Conservation (phyloP, 1,284 basidiomycete genomes). For the Polyporus tsugae region DNA sequence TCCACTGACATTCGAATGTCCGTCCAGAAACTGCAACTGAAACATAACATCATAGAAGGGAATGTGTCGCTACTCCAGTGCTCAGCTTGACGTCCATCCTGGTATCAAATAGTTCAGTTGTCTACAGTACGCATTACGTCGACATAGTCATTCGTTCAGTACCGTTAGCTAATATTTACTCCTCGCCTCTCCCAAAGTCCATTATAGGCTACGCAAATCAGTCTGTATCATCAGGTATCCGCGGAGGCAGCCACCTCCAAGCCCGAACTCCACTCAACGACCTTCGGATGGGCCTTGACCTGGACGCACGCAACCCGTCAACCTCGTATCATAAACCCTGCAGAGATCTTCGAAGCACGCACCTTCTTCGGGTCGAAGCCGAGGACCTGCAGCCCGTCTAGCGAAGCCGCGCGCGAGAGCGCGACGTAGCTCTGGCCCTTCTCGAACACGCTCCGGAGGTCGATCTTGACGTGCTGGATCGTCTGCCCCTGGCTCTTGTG, state of each 20-base stretch:
- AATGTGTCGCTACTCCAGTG: background rate
- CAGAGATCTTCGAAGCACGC: constrained; percentile 7
- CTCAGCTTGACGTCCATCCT: background rate
- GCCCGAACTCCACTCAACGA: constrained; percentile 18
- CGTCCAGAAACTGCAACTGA: background rate
- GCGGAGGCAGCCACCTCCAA: constrained; percentile 3
- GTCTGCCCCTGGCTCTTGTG: constrained; percentile 96
- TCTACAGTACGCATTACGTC: constrained; percentile 12
- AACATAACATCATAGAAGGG: background rate
- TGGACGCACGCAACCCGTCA: background rate
- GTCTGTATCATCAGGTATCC: background rate
- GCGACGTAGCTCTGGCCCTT: constrained; percentile 97
- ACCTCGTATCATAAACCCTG: background rate
- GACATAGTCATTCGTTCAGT: background rate
- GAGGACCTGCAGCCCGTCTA: constrained; percentile 91
- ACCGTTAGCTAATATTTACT: background rate
- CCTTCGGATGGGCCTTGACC: constrained; percentile 22
- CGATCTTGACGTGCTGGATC: constrained; percentile 85
- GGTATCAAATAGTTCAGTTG: background rate
- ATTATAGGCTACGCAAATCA: background rate
- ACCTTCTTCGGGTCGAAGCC: constrained; percentile 87
- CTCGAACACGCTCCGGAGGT: constrained; percentile 86
- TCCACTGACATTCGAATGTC: no score
- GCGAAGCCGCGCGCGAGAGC: constrained; percentile 90
- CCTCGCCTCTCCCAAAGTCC: background rate